Conservation (phyloP, 1,139 yeast genomes). For the Saccharomyces hybrid region DNA sequence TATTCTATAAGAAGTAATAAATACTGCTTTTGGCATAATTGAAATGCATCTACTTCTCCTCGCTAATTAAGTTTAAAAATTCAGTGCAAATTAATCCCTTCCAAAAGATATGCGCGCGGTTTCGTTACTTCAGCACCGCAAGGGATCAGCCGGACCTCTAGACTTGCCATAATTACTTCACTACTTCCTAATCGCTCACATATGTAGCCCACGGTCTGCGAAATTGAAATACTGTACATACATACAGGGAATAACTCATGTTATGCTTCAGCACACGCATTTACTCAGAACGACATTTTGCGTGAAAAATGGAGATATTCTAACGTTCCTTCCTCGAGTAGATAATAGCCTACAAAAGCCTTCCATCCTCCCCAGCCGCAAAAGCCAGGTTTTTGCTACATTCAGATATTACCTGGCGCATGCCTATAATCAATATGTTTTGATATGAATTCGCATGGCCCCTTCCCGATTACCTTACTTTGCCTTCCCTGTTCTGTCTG, state of each 20-base stretch:
- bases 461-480: constrained; percentile 9
- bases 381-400: neutral
- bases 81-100: neutral
- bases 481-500: constrained; percentile 4
- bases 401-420: constrained; percentile 24
- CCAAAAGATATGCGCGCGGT: neutral
- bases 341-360: neutral
- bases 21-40: neutral
- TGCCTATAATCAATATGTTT: constrained; percentile 24
- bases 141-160: neutral
- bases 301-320: neutral
- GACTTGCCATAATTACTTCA: neutral
- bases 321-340: neutral
- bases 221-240: too few species aligned
- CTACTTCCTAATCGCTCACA: neutral
- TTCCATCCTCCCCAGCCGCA: neutral
- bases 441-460: constrained; percentile 18
- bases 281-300: neutral
- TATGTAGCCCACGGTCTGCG: neutral
- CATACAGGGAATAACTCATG: neutral
- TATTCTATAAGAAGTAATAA: neutral
- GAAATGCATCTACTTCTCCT: neutral
- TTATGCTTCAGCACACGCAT: neutral
- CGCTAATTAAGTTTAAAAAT: neutral
- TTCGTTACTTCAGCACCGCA: neutral